These are phyloP conservation scores for Ascochyta clinopodiicola DNA, from an alignment of 2,329 filamentous ascomycete species.

Conservation along the genomic window DNA sequence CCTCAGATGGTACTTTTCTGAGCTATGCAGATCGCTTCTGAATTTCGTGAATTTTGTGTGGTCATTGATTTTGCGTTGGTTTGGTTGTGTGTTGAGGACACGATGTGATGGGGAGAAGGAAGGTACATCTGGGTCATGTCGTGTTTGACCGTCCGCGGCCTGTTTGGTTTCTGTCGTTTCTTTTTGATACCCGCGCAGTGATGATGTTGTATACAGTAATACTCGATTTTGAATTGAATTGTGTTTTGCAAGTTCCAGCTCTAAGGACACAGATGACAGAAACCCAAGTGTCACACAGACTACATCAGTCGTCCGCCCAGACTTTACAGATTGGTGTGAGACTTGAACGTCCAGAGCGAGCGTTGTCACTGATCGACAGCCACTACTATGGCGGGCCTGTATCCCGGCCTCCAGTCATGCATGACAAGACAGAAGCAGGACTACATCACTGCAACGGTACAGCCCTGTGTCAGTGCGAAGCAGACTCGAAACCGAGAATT, in stretches of 20 bases:
- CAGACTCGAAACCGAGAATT: background rate
- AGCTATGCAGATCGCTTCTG: slow-evolving; percentile 12
- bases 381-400: slow-evolving; percentile 3
- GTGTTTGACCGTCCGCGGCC: background rate
- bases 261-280: background rate
- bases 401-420: slow-evolving; percentile 5
- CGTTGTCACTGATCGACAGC: background rate
- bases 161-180: background rate
- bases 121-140: slow-evolving; percentile 6
- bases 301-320: background rate
- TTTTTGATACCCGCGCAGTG: slow-evolving; percentile 14
- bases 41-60: background rate
- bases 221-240: background rate
- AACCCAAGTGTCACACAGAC: too few relatives aligned
- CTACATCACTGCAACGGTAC: slow-evolving; percentile 1
- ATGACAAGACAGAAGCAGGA: slow-evolving; percentile 3
- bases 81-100: background rate
- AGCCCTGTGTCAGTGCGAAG: background rate
- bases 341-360: too few relatives aligned
- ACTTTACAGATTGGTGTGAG: background rate
- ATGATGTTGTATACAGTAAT: slow-evolving; percentile 10
- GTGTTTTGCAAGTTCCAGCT: background rate
- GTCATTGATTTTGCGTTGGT: background rate
- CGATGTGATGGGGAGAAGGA: slow-evolving; percentile 4
- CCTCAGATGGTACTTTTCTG: slow-evolving; percentile 9